Conservation (phyloP, 345 rosid species). For the rapeseed (Brassica napus) region Da-Ae NC_063449.1:27359001-27359500, state of each 20-base stretch:
- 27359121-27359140: slow-evolving; percentile 77
- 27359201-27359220: neutral
- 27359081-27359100: slow-evolving; percentile 74
- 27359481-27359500: neutral
- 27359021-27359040: slow-evolving; percentile 62
- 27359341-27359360: slow-evolving; percentile 54
- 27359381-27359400: slow-evolving; percentile 87
- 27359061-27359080: slow-evolving; percentile 65
- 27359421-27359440: slow-evolving; percentile 77
- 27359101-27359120: slow-evolving; percentile 49
- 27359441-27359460: slow-evolving; percentile 42
- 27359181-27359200: slow-evolving; percentile 85
- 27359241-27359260: neutral
- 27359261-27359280: slow-evolving; percentile 50
- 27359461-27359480: slow-evolving; percentile 20
- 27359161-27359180: slow-evolving; percentile 86
- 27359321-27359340: slow-evolving; percentile 61
- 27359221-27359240: neutral
- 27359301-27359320: slow-evolving; percentile 68
- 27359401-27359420: slow-evolving; percentile 72
- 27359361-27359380: slow-evolving; percentile 43
- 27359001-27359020: slow-evolving; percentile 6
- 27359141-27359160: slow-evolving; percentile 81
- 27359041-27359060: slow-evolving; percentile 84
- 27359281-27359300: slow-evolving; percentile 94